These are phyloP conservation scores for Emergomyces africanus DNA, from an alignment of 2,329 filamentous ascomycete species.

Conservation along the genomic window DNA sequence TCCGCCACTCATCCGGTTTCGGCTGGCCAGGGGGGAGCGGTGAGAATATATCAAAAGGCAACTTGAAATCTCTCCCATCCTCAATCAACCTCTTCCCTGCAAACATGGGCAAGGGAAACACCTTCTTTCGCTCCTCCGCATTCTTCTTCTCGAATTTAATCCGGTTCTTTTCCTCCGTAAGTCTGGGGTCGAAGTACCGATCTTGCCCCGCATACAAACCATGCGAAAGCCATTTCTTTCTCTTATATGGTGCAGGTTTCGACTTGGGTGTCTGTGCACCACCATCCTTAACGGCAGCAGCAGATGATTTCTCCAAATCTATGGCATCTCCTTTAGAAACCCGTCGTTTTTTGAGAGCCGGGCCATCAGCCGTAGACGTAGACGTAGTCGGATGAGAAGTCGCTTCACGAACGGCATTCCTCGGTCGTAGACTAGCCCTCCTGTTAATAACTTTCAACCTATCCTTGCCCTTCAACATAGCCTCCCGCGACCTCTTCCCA, in stretches of 20 bases:
- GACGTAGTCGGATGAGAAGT: not conserved
- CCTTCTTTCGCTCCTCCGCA: constrained; percentile 12
- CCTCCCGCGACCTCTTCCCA: constrained; percentile 49
- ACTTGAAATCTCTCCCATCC: constrained; percentile 65
- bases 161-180: constrained; percentile 35
- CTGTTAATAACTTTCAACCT: constrained; percentile 44
- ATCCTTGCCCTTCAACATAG: constrained; percentile 36
- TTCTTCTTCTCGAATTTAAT: constrained; percentile 21
- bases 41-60: constrained; percentile 83
- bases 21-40: constrained; percentile 75
- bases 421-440: constrained; percentile 46
- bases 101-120: constrained; percentile 66
- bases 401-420: constrained; percentile 17
- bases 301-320: constrained; percentile 3
- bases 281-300: constrained; percentile 11
- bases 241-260: constrained; percentile 22
- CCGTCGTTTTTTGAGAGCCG: constrained; percentile 30
- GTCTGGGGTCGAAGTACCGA: constrained; percentile 32
- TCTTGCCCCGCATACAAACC: constrained; percentile 82
- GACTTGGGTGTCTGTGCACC: constrained; percentile 11
- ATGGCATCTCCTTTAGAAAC: constrained; percentile 25
- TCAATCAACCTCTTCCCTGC: constrained; percentile 59
- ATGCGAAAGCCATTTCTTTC: constrained; percentile 67
- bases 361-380: constrained; percentile 15
- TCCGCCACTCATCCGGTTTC: constrained; percentile 86